phyloP scores from a whole-genome alignment of 306 rosid genomes.

The Cicer judaicum region DNA sequence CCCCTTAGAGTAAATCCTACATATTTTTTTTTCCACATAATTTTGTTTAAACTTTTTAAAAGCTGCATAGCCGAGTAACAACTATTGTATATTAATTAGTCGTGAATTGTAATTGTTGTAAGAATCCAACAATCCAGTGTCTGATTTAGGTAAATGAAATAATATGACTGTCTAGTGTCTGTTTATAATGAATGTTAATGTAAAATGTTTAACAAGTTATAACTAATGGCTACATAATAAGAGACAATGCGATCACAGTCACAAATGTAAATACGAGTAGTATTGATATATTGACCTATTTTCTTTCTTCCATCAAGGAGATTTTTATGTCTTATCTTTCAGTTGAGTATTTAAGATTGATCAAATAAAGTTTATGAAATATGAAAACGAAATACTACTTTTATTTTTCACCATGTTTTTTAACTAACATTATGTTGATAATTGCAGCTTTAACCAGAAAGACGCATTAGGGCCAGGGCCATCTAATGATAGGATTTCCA shows the following conservation, averaged over 20 bases:
- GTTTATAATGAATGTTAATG: not conserved
- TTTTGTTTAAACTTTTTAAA: not conserved
- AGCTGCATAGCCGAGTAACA: not conserved
- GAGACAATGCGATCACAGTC: slow-evolving; percentile 1
- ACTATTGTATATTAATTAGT: not conserved
- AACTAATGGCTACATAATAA: not conserved
- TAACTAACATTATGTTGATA: slow-evolving; percentile 4
- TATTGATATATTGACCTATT: not conserved
- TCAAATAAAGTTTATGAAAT: not conserved
- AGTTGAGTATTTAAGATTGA: not conserved
- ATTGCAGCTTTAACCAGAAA: slow-evolving; percentile 48
- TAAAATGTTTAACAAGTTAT: not conserved
- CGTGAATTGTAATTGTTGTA: not conserved
- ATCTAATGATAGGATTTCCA: slow-evolving; percentile 46
- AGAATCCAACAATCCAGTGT: not conserved
- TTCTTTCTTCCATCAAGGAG: slow-evolving; percentile 11
- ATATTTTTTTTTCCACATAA: not conserved
- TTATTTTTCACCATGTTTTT: slow-evolving; percentile 22
- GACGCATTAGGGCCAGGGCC: slow-evolving; percentile 44
- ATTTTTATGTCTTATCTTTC: not conserved
- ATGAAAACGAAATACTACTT: not conserved
- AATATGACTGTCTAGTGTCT: not conserved
- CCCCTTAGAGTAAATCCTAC: not conserved
- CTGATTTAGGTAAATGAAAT: not conserved
- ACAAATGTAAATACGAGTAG: not conserved